Evolutionary conservation across 345 rosid genomes (phyloP).

Genomic region (Gossypium bickii): DNA sequence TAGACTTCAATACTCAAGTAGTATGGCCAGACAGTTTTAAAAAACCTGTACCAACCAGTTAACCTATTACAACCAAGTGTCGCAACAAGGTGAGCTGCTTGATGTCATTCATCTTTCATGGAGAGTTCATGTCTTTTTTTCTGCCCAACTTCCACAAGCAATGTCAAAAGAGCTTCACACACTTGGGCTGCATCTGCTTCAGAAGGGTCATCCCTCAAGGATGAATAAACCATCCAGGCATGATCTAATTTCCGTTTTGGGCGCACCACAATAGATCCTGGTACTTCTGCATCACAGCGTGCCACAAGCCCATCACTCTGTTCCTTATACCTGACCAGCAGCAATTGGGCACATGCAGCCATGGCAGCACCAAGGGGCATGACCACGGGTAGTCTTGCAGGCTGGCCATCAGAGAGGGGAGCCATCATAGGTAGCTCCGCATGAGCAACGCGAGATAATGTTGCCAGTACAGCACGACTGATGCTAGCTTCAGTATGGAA

Average conservation of each 20-base stretch:
- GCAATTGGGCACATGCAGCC: conserved; percentile 96
- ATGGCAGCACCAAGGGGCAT: conserved; percentile 92
- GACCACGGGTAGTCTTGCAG: conserved; percentile 71
- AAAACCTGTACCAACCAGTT: neutral
- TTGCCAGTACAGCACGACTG: conserved; percentile 67
- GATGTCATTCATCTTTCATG: conserved; percentile 28
- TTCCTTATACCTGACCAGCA: conserved; percentile 74
- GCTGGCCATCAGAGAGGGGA: conserved; percentile 41
- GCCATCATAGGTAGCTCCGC: conserved; percentile 61
- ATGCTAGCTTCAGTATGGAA: conserved; percentile 86
- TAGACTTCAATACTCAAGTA: conserved; percentile 4
- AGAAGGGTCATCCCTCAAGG: conserved; percentile 57
- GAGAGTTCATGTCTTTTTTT: conserved; percentile 36
- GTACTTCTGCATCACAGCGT: conserved; percentile 86
- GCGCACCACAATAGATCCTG: conserved; percentile 85
- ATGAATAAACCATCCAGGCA: conserved; percentile 98
- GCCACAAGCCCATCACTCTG: conserved; percentile 92
- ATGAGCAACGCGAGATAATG: conserved; percentile 83
- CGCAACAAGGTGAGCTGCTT: neutral
- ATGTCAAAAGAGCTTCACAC: conserved; percentile 79
- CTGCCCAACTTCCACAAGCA: conserved; percentile 75
- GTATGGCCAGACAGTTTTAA: neutral
- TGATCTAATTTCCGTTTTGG: conserved; percentile 81
- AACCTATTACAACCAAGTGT: neutral
- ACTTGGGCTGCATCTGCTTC: conserved; percentile 86